Conservation (phyloP, 2,329 filamentous ascomycete species). For the Penicillium sp. region DNA sequence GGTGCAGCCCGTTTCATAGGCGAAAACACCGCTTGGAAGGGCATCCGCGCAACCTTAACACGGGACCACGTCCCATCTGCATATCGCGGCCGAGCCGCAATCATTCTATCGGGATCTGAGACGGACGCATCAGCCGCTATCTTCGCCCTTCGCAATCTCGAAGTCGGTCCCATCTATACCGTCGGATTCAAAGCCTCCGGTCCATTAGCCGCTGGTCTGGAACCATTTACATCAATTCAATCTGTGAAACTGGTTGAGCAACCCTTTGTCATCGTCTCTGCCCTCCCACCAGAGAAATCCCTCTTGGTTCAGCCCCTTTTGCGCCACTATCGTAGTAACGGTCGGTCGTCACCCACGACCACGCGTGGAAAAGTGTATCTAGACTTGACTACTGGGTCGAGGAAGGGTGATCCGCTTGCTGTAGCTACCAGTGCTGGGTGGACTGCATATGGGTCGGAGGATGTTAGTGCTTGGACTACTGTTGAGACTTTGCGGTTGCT, state of each 20-base stretch:
- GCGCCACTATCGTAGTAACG: conserved; percentile 63
- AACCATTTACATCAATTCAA: conserved; percentile 68
- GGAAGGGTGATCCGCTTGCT: conserved; percentile 67
- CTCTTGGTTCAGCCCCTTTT: conserved; percentile 75
- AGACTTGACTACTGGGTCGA: conserved; percentile 69
- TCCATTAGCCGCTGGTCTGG: conserved; percentile 64
- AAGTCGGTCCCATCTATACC: conserved; percentile 77
- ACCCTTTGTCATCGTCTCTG: conserved; percentile 80
- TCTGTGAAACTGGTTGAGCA: conserved; percentile 77
- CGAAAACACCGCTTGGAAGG: conserved; percentile 84
- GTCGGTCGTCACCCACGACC: conserved; percentile 35
- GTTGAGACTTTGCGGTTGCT: conserved; percentile 76
- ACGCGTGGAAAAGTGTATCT: conserved; percentile 70
- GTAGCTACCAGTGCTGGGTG: conserved; percentile 75
- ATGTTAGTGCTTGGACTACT: conserved; percentile 80
- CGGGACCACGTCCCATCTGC: conserved; percentile 80
- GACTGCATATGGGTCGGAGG: conserved; percentile 74
- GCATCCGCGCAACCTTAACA: conserved; percentile 77
- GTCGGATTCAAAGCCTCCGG: conserved; percentile 70
- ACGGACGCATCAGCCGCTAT: conserved; percentile 77
- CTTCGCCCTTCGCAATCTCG: conserved; percentile 74
- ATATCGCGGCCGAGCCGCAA: conserved; percentile 72
- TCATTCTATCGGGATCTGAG: conserved; percentile 70
- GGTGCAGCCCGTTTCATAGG: conserved; percentile 58
- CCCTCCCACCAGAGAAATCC: conserved; percentile 74